Evolutionary conservation across 2,329 filamentous ascomycete genomes (phyloP), one percentile per base, ranked within the genome.

Genomic region (Aspergillus ochraceoroseus): DNA sequence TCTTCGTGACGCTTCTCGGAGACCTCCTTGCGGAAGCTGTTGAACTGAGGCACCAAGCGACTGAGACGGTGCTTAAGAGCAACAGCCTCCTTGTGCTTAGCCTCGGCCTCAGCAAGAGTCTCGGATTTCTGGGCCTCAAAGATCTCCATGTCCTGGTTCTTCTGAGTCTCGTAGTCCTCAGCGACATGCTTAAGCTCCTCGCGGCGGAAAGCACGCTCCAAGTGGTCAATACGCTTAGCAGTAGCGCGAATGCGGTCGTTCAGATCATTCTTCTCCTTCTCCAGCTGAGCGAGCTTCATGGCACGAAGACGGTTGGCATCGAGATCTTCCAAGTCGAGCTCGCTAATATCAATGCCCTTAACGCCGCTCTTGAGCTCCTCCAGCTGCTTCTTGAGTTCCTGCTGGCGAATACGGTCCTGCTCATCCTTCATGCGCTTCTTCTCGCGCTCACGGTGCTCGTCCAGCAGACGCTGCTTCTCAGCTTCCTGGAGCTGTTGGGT

Each of bases 251-350:
- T 79, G 63, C 85, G 87, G 70, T 95, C 88, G 50, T 85, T 87
- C 53, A 95, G 82, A 61, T 92, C 88, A 60, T 90, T 94, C 83
- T 96, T 98, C 75, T 96, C 92, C 56, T 90, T 89, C 71, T 96
- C 92, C 7, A 98, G 79, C 68, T 95, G 90, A 46, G 87, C 85
- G 43, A 98, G 79, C 75, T 96, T 96, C 71, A 98, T 84, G 54
- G 86, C 84, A 64, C 92, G 89, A 55, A 98, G 85, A 50, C 84
- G 83, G 66, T 87, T 88, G 65, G 82, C 86, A 67, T 96, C 89
- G 42, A 95, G 77, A 51, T 86, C 86, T 48, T 92, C 83, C 40
- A 95, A 74, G 56, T 95, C 81, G 40, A 74, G 57, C 53, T 72
- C 70, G 41, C 85, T 82, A 41, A 87, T 69, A 55, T 88, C 87